Conservation (phyloP, 2,329 filamentous ascomycete species). For the Aquanectria penicillioides region DNA sequence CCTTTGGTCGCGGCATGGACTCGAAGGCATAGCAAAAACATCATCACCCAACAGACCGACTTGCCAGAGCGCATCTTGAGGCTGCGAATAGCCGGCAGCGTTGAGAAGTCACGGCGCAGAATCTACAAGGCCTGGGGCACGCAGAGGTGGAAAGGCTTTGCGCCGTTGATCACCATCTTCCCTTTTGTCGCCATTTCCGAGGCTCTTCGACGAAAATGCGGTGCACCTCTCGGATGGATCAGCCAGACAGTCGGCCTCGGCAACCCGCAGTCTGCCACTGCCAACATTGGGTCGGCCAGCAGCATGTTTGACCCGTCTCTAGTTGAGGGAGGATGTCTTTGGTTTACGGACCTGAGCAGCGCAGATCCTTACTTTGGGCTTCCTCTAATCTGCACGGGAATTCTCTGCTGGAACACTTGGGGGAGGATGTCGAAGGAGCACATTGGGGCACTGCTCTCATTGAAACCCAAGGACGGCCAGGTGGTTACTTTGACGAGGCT, state of each 20-base stretch:
- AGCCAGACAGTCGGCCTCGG: slow-evolving; percentile 45
- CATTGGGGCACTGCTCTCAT: slow-evolving; percentile 39
- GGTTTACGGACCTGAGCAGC: slow-evolving; percentile 64
- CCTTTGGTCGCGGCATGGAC: slow-evolving; percentile 48
- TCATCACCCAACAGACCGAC: slow-evolving; percentile 8
- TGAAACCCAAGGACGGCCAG: slow-evolving; percentile 24
- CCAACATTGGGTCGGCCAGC: slow-evolving; percentile 39
- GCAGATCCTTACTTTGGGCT: slow-evolving; percentile 62
- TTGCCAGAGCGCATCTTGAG: slow-evolving; percentile 32
- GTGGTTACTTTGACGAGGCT: slow-evolving; percentile 34
- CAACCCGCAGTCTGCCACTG: slow-evolving; percentile 29
- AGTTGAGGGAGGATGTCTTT: slow-evolving; percentile 61
- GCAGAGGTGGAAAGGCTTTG: slow-evolving; percentile 59
- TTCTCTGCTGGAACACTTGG: slow-evolving; percentile 45
- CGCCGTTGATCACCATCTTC: slow-evolving; percentile 53
- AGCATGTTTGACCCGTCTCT: slow-evolving; percentile 52
- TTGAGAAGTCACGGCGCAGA: slow-evolving; percentile 43
- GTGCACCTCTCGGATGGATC: slow-evolving; percentile 45
- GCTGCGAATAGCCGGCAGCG: slow-evolving; percentile 38
- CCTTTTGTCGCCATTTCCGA: slow-evolving; percentile 63
- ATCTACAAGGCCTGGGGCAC: slow-evolving; percentile 53
- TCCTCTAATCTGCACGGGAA: slow-evolving; percentile 49
- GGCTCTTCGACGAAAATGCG: slow-evolving; percentile 57
- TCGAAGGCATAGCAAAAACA: slow-evolving; percentile 35
- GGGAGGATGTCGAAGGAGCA: slow-evolving; percentile 42